These are phyloP conservation scores for Pestalotiopsis fici DNA, from an alignment of 2,329 filamentous ascomycete genomes.

Conservation along the genomic window DNA sequence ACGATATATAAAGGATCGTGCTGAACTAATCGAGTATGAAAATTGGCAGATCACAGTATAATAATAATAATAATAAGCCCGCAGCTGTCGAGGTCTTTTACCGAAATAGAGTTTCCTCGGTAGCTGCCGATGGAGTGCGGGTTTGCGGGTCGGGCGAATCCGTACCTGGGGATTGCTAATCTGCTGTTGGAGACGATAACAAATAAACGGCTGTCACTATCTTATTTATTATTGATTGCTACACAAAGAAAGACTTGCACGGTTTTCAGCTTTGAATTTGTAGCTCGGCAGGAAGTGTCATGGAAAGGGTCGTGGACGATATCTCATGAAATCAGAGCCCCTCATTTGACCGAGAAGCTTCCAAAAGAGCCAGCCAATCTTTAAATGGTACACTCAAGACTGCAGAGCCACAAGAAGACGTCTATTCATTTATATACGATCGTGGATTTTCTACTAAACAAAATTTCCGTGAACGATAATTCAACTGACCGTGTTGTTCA, in stretches of 20 bases:
- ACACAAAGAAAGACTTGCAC: background rate
- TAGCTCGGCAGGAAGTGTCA: background rate
- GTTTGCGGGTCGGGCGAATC: slow-evolving; percentile 2
- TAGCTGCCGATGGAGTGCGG: background rate
- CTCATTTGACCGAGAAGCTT: background rate
- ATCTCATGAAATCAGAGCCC: background rate
- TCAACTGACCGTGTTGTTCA: no score
- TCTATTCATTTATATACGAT: no score
- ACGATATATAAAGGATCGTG: no score
- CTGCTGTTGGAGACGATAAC: background rate
- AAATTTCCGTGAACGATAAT: no score
- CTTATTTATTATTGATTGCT: background rate
- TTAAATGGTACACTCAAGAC: background rate
- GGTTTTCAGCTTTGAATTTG: background rate
- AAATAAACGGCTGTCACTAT: background rate
- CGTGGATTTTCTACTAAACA: no score
- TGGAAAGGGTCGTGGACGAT: background rate
- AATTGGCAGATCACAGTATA: background rate
- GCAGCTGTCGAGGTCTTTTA: background rate
- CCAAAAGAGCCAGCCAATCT: background rate
- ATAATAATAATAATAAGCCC: no score
- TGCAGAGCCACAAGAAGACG: no score
- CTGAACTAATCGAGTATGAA: no score
- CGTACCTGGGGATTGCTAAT: background rate
- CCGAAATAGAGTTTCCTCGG: background rate